Percentiles rank a stretch among this genome's conserved stretches.
Evolutionary conservation across 768 basidiomycete species (phyloP).

Genomic region (Phaffia australis): DNA sequence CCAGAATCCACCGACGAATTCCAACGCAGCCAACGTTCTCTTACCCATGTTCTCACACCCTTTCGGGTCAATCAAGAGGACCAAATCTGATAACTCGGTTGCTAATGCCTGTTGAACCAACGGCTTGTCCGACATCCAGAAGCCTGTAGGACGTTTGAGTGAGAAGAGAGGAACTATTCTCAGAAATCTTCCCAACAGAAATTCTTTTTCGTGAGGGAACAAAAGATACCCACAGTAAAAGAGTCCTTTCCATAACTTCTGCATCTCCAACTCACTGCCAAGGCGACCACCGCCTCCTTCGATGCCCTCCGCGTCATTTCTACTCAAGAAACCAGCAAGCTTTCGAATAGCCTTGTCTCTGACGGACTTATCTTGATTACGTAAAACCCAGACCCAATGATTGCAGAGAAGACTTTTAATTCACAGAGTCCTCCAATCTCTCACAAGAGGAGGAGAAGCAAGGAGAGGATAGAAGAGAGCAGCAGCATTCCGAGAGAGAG

Average conservation of each 20-base stretch:
- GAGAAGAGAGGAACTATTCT: neutral
- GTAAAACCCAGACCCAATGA: neutral
- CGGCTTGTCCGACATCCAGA: slow-evolving; percentile 99
- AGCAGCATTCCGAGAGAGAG: neutral
- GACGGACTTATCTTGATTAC: slow-evolving; percentile 66
- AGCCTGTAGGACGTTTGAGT: slow-evolving; percentile 49
- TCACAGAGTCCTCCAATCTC: too few species aligned
- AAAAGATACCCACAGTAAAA: slow-evolving; percentile 66
- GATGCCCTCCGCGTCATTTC: slow-evolving; percentile 25
- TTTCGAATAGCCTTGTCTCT: slow-evolving; percentile 82
- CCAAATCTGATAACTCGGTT: slow-evolving; percentile 66
- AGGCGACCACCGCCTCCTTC: slow-evolving; percentile 12
- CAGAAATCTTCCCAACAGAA: too few species aligned
- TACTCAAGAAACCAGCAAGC: slow-evolving; percentile 57
- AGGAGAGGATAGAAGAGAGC: slow-evolving; percentile 7
- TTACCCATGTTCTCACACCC: slow-evolving; percentile 9
- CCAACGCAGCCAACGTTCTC: slow-evolving; percentile 47
- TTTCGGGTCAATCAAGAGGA: slow-evolving; percentile 55
- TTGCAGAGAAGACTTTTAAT: neutral
- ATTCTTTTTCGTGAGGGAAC: neutral
- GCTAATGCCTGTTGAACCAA: slow-evolving; percentile 88
- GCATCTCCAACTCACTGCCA: slow-evolving; percentile 64
- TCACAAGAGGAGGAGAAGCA: neutral
- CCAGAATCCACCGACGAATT: slow-evolving; percentile 85
- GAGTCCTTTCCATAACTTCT: slow-evolving; percentile 92